Conservation (phyloP, 176 grass and related monocot species). For the Eleusine indica region DNA sequence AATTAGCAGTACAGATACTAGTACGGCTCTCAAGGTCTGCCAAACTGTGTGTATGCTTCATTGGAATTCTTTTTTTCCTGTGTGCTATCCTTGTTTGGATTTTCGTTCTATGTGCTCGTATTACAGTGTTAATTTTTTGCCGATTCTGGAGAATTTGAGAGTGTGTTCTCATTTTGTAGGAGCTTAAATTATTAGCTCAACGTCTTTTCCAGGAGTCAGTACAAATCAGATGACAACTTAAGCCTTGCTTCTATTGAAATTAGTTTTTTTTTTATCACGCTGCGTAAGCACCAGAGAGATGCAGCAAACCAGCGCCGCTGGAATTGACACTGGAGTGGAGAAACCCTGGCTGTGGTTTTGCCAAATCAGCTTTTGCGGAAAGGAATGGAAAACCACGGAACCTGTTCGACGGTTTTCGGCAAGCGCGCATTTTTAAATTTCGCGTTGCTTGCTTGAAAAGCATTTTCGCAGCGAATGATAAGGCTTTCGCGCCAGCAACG, state of each 20-base stretch:
- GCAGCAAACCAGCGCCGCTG: conserved; percentile 1
- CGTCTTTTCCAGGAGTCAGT: neutral
- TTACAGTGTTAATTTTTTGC: too few species aligned
- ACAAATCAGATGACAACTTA: neutral
- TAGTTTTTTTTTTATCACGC: neutral
- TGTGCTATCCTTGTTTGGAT: neutral
- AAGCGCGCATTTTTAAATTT: conserved; percentile 10
- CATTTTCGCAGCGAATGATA: neutral
- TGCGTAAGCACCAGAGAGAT: neutral
- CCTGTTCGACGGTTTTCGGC: conserved; percentile 35
- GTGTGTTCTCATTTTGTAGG: neutral
- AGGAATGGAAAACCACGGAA: conserved; percentile 37
- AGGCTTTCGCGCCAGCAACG: conserved; percentile 17
- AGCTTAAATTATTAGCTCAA: neutral
- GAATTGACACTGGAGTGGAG: neutral
- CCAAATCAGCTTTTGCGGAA: conserved; percentile 25
- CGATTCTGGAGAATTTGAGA: neutral
- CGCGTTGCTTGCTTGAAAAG: conserved; percentile 17
- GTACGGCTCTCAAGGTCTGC: neutral
- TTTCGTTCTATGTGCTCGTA: neutral
- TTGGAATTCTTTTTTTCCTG: neutral
- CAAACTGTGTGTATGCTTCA: neutral
- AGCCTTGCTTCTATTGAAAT: neutral
- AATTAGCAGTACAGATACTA: neutral
- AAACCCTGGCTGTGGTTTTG: conserved; percentile 1